Percentiles rank a stretch among this genome's conserved stretches.
phyloP scores from a whole-genome alignment of 257 asterid genomes.

The Fraxinus anomala region DNA sequence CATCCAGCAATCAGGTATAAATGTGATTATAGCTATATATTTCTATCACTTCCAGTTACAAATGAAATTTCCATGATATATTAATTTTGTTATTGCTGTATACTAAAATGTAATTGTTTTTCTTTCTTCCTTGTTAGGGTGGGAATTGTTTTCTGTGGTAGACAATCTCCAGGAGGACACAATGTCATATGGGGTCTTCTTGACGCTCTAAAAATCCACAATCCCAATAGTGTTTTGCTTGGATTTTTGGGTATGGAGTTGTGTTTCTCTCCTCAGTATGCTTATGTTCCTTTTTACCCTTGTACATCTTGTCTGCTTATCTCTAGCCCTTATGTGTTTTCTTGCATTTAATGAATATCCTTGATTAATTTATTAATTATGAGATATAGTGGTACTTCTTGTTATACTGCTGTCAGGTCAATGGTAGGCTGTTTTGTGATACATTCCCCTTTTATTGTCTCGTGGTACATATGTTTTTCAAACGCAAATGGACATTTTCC shows the following conservation, averaged over 20 bases:
- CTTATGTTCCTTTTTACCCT: not conserved
- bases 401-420: not conserved
- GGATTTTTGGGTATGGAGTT: constrained; percentile 76
- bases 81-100: not conserved
- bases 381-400: not conserved
- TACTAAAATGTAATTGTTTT: constrained; percentile 15
- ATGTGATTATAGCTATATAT: not conserved
- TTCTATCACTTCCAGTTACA: constrained; percentile 3
- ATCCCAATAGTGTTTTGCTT: constrained; percentile 65
- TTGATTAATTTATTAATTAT: not conserved
- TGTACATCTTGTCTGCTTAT: not conserved
- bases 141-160: constrained; percentile 90
- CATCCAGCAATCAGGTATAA: constrained; percentile 72
- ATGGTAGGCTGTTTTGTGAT: not conserved
- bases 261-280: not conserved
- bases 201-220: constrained; percentile 78
- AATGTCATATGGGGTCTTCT: constrained; percentile 93
- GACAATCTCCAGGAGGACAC: constrained; percentile 99
- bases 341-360: not conserved
- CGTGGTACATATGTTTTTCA: not conserved
- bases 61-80: constrained; percentile 5
- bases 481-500: not conserved
- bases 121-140: constrained; percentile 55
- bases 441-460: not conserved
- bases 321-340: not conserved